phyloP scores from a whole-genome alignment of 768 basidiomycete species.

The Mycena albidolilacea region DNA sequence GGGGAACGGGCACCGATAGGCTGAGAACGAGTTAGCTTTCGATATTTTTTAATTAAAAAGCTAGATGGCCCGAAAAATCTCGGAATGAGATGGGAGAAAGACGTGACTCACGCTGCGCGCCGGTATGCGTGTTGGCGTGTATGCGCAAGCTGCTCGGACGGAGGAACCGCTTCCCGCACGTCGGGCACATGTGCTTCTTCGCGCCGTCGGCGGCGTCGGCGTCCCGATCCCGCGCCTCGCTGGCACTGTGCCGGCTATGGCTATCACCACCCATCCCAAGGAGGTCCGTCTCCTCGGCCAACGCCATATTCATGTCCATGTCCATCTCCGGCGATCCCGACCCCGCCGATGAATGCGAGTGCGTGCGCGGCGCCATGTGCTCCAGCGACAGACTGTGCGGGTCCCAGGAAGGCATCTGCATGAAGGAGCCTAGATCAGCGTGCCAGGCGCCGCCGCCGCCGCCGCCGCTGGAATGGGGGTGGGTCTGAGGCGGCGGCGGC shows the following conservation, averaged over 20 bases:
- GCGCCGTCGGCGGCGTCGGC: conserved; percentile 35
- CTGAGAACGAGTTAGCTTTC: conserved; percentile 41
- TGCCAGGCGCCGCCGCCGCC: too few species aligned
- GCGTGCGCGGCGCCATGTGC: too few species aligned
- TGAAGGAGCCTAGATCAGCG: too few species aligned
- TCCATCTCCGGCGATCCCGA: too few species aligned
- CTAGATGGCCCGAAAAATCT: neutral
- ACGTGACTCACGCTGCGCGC: conserved; percentile 70
- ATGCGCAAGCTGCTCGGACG: conserved; percentile 77
- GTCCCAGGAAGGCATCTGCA: too few species aligned
- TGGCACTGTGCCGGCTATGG: neutral
- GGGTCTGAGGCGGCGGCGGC: neutral
- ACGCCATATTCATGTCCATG: too few species aligned
- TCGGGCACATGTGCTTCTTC: conserved; percentile 64
- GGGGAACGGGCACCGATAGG: conserved; percentile 83
- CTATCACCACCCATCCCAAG: too few species aligned
- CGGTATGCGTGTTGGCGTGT: conserved; percentile 79
- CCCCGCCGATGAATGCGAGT: too few species aligned
- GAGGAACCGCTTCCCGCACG: conserved; percentile 76
- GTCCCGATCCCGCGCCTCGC: neutral
- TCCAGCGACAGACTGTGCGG: too few species aligned
- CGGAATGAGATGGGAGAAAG: neutral
- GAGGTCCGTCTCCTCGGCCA: too few species aligned
- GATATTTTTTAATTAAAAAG: neutral
- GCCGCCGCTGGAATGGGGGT: neutral